Evolutionary conservation across 352 stramenopile species (phyloP).

Genomic region (Globisporangium spiculum): DNA sequence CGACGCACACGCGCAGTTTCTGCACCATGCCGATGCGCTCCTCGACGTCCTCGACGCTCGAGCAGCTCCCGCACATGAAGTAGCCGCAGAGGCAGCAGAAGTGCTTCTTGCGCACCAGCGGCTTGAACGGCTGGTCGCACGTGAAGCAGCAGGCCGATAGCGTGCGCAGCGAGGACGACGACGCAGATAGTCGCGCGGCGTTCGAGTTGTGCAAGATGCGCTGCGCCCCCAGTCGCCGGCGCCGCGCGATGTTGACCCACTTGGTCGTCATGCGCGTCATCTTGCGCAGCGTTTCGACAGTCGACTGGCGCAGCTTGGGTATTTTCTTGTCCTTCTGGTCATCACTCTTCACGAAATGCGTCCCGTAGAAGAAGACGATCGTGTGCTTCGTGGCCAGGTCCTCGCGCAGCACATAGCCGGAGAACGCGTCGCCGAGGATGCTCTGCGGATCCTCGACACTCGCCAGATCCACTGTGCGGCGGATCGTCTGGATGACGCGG

Average conservation of each 20-base stretch:
- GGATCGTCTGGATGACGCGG: constrained; percentile 19
- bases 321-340: not conserved
- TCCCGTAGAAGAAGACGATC: constrained; percentile 20
- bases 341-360: not conserved
- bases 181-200: not conserved
- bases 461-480: constrained; percentile 6
- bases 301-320: constrained; percentile 1
- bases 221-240: constrained; percentile 19
- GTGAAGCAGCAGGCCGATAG: constrained; percentile 19
- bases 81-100: constrained; percentile 46
- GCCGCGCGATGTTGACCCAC: constrained; percentile 20
- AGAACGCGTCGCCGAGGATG: constrained; percentile 16
- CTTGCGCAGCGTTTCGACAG: constrained; percentile 19
- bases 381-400: constrained; percentile 22
- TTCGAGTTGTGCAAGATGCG: constrained; percentile 10
- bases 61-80: constrained; percentile 35
- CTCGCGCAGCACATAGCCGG: constrained; percentile 26
- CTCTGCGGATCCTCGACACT: not conserved
- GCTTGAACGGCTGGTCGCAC: constrained; percentile 18
- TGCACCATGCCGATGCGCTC: constrained; percentile 41
- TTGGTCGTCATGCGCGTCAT: constrained; percentile 18
- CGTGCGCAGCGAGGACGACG: constrained; percentile 10
- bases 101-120: constrained; percentile 26
- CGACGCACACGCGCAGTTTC: constrained; percentile 32
- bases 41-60: constrained; percentile 36